phyloP scores from a whole-genome alignment of 495 filamentous ascomycete species.

The Hypomontagnella submonticulosa region DNA sequence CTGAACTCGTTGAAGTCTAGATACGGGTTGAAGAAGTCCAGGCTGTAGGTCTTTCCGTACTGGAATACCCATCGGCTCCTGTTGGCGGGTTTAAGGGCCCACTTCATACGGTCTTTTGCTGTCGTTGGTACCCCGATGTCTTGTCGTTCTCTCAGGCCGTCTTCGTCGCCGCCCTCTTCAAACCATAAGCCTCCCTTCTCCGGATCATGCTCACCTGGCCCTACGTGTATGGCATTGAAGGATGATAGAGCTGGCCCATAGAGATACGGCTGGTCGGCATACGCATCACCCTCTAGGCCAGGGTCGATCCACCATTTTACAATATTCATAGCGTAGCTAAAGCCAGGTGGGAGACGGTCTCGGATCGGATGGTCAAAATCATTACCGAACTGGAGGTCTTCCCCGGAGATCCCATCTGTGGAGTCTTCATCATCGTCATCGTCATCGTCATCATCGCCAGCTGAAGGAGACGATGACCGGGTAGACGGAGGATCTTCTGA shows the following conservation, averaged over 20 bases:
- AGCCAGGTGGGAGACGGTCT: conserved; percentile 86
- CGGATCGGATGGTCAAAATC: conserved; percentile 91
- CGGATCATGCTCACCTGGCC: conserved; percentile 58
- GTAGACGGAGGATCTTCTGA: conserved; percentile 14
- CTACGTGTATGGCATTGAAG: conserved; percentile 77
- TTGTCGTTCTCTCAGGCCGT: conserved; percentile 62
- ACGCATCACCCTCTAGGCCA: conserved; percentile 84
- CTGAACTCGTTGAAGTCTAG: conserved; percentile 84
- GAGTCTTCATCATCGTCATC: conserved; percentile 28
- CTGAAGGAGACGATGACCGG: conserved; percentile 7
- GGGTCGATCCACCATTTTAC: conserved; percentile 91
- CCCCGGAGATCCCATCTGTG: conserved; percentile 64
- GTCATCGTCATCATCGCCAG: conserved; percentile 23
- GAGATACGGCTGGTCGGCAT: conserved; percentile 85
- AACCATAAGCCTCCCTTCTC: conserved; percentile 63
- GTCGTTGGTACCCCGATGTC: conserved; percentile 62
- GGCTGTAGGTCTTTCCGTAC: conserved; percentile 67
- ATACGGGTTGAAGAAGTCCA: conserved; percentile 94
- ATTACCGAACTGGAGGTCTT: conserved; percentile 88
- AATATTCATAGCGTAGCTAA: conserved; percentile 80
- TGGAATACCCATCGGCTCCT: conserved; percentile 63
- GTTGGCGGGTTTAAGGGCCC: conserved; percentile 66
- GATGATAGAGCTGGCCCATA: conserved; percentile 80
- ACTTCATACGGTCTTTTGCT: conserved; percentile 67
- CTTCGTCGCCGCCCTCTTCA: conserved; percentile 76